phyloP scores from a whole-genome alignment of 140 eudicot species.

The Oenanthe javanica region DNA sequence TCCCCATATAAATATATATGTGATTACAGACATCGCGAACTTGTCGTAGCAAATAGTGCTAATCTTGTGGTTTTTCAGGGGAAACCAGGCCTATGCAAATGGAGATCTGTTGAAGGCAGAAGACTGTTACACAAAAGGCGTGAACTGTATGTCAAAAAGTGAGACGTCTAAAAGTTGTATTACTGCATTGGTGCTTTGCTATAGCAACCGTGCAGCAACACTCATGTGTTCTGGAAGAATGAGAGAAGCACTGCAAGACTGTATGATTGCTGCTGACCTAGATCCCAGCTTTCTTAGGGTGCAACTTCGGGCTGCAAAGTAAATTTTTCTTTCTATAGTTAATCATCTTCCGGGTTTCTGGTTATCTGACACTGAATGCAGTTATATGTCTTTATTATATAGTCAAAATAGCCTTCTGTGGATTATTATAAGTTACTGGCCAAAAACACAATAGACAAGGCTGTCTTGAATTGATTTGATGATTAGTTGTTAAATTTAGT shows the following conservation, averaged over 20 bases:
- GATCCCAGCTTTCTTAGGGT: slow-evolving; percentile 79
- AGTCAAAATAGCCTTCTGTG: neutral
- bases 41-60: neutral
- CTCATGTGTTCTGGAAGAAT: slow-evolving; percentile 81
- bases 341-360: slow-evolving; percentile 1
- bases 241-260: slow-evolving; percentile 85
- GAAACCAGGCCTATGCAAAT: slow-evolving; percentile 83
- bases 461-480: neutral
- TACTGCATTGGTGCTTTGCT: slow-evolving; percentile 81
- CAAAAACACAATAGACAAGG: neutral
- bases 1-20: neutral
- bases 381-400: neutral
- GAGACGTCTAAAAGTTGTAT: slow-evolving; percentile 67
- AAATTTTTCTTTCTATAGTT: slow-evolving; percentile 18
- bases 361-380: slow-evolving; percentile 10
- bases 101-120: slow-evolving; percentile 84
- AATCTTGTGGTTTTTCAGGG: slow-evolving; percentile 45
- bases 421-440: neutral
- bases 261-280: slow-evolving; percentile 73
- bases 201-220: slow-evolving; percentile 97
- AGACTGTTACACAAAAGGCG: slow-evolving; percentile 80
- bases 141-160: slow-evolving; percentile 60
- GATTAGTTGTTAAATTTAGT: neutral
- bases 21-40: neutral
- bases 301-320: slow-evolving; percentile 94